phyloP scores from a whole-genome alignment of 257 asterid species.

The Echites panduratus region DNA sequence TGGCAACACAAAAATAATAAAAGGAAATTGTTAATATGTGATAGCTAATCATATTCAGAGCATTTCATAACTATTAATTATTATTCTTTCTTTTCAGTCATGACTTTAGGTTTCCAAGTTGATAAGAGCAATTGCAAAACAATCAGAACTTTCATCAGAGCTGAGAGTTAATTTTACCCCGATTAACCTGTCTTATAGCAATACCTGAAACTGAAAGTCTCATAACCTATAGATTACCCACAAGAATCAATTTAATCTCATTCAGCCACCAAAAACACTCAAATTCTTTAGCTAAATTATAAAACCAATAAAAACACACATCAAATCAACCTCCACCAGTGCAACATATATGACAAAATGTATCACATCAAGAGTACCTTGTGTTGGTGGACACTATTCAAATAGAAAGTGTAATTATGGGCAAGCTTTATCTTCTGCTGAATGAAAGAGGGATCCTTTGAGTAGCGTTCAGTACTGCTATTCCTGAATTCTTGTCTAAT shows the following conservation, averaged over 20 bases:
- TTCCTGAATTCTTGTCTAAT: slow-evolving; percentile 63
- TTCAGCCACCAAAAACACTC: not conserved
- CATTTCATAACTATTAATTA: not conserved
- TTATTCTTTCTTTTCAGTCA: not conserved
- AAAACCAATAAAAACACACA: not conserved
- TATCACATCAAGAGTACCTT: slow-evolving; percentile 38
- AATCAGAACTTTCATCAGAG: not conserved
- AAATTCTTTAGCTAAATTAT: not conserved
- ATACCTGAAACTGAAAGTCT: no score
- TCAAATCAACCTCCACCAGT: not conserved
- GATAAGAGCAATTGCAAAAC: not conserved
- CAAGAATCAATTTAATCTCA: not conserved
- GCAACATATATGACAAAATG: not conserved
- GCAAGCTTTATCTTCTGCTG: slow-evolving; percentile 54
- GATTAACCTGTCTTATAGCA: not conserved
- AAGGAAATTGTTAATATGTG: not conserved
- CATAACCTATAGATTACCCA: not conserved
- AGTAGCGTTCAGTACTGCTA: not conserved
- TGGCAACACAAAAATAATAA: not conserved
- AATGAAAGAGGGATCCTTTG: slow-evolving; percentile 26
- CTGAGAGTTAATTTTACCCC: not conserved
- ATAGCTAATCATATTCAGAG: not conserved
- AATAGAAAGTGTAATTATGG: slow-evolving; percentile 51
- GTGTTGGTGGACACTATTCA: slow-evolving; percentile 82
- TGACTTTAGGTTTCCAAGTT: not conserved